A percentile compares a stretch with the other conserved stretches of the same genome.
Conservation (phyloP, 176 grass and related monocot species). For the Triticum timopheevii region DNA sequence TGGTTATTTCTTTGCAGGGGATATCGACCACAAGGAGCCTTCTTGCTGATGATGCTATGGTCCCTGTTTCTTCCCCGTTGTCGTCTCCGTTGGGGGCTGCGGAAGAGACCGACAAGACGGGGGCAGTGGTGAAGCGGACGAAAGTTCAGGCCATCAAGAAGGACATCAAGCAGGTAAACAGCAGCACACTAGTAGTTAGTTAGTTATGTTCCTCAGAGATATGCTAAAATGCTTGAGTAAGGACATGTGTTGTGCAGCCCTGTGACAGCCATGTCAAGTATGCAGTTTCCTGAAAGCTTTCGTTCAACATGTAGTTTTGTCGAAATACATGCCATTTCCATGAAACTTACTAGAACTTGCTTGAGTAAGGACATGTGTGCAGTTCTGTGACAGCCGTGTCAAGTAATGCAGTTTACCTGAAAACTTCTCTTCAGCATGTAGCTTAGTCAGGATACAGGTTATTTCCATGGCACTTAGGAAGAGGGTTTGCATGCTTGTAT, state of each 20-base stretch:
- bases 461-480: no score
- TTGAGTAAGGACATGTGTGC: not conserved
- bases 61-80: conserved; percentile 85
- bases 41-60: conserved; percentile 68
- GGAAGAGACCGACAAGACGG: conserved; percentile 48
- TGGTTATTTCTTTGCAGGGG: conserved; percentile 39
- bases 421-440: no score
- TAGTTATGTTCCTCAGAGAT: not conserved
- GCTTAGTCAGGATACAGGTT: no score
- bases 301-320: not conserved
- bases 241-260: not conserved
- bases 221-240: not conserved
- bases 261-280: not conserved
- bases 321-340: not conserved
- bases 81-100: conserved; percentile 43
- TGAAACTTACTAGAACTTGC: not conserved
- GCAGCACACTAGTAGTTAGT: not conserved
- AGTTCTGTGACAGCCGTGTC: not conserved
- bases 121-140: conserved; percentile 33
- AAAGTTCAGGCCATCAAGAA: conserved; percentile 90
- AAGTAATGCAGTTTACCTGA: not conserved
- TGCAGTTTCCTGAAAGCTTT: not conserved
- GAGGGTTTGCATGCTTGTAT: not conserved
- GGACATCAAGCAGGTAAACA: conserved; percentile 70
- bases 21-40: conserved; percentile 69